Base-by-base conservation (phyloP, 768 basidiomycete species). In the Tylopilus plumbeoviolaceoides region DNA sequence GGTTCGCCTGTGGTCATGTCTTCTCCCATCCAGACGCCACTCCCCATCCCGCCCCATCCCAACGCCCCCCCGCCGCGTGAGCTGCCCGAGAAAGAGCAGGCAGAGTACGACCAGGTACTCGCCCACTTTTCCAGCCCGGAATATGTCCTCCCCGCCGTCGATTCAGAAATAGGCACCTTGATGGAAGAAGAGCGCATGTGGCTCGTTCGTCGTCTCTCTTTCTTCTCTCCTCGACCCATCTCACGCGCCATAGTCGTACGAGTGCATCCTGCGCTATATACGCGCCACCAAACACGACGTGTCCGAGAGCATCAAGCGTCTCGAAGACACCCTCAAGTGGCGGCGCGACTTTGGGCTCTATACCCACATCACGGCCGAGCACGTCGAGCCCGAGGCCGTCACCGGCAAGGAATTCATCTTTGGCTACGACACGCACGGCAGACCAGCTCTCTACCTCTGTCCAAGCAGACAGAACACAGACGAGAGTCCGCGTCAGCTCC, bases 371-470 rank as follows among this genome's bases (percentile, higher is more conserved):
- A 82, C 78, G 1, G 68, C 85, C 4, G 75, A 78, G 0, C 72
- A 79, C 55, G 82, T 95, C 57, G 85, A 88, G 59, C 82, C 84
- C 17, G 92, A 95, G 72, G 84, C 82, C 1, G 70, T 87, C 44
- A 95, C 91, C 5, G 93, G 93, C 30, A 95, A 95, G 70, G 78
- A 83, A 65, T 73, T 93, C 45, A 56, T 84, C 17, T 89, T 87
- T 59, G 93, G 92, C 5, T 91, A 80, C 63, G 91, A 93, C 66
- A 68, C 70, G 7, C 69, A 69, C 20, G 78, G 85, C 12, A 74
- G 87, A 51, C 89, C 90, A 4, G 84, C 74, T 0, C 69, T 84
- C 36, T 91, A 92, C 68, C 77, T 91, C 75, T 72, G 72, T 40
- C 82, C 82, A 2, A 77, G 75, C 63, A 82, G 81, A 20, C 91